Evolutionary conservation across 1,284 basidiomycete species (phyloP).

Genomic region (Farysia itapuensis): DNA sequence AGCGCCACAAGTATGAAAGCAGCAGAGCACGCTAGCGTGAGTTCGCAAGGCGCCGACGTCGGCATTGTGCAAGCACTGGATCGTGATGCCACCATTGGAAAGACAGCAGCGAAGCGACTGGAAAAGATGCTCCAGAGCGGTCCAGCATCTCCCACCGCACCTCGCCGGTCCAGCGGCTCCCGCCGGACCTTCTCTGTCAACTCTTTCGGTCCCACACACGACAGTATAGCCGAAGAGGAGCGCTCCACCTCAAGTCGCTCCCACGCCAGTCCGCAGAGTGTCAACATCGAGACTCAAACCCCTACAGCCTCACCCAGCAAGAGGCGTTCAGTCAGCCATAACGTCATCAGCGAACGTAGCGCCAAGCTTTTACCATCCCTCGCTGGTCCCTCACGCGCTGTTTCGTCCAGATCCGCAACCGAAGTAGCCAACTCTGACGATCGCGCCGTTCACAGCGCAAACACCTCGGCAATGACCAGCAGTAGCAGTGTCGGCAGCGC

Average conservation of each 20-base stretch:
- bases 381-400: conserved; percentile 5
- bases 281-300: background rate
- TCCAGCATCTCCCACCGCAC: conserved; percentile 7
- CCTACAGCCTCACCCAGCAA: conserved; percentile 9
- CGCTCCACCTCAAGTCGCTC: background rate
- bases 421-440: background rate
- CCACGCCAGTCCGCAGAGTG: too few species aligned
- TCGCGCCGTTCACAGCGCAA: background rate
- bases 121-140: conserved; percentile 42
- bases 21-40: conserved; percentile 3
- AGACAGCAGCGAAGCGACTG: conserved; percentile 43
- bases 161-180: background rate
- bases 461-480: background rate
- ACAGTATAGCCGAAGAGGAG: conserved; percentile 22
- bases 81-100: conserved; percentile 41
- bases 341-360: conserved; percentile 6
- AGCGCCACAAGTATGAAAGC: conserved; percentile 3
- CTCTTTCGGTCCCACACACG: conserved; percentile 13
- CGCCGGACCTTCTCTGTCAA: conserved; percentile 25
- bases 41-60: background rate
- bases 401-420: conserved; percentile 4
- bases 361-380: conserved; percentile 13
- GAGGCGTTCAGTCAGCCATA: conserved; percentile 30
- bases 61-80: conserved; percentile 38
- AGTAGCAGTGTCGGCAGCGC: too few species aligned